Evolutionary conservation across 2,329 filamentous ascomycete genomes (phyloP).

Genomic region (Aurifilum marmelostoma): DNA sequence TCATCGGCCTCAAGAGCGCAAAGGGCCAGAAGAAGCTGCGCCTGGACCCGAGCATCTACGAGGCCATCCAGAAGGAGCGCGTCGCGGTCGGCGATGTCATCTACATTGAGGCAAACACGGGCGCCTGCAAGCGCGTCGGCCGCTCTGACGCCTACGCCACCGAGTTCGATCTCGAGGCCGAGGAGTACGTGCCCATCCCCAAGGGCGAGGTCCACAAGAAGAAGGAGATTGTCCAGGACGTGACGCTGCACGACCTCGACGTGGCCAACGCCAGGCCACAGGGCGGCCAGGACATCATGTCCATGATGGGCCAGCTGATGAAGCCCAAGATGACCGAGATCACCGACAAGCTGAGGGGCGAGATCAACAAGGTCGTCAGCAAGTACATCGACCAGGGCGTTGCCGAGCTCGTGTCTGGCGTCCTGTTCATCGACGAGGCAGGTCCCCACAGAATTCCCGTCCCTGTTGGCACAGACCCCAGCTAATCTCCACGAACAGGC

Average conservation of each 20-base stretch:
- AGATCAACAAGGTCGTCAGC: constrained; percentile 99
- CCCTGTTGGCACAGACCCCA: constrained; percentile 28
- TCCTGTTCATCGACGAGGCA: constrained; percentile 98
- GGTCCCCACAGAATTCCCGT: constrained; percentile 29
- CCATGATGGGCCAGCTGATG: constrained; percentile 99
- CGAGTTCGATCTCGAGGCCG: constrained; percentile 96
- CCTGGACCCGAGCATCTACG: constrained; percentile 96
- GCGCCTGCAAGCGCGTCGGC: constrained; percentile 95
- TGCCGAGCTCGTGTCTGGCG: constrained; percentile 95
- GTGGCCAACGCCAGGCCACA: constrained; percentile 94
- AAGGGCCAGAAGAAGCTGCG: constrained; percentile 98
- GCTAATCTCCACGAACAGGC: constrained; percentile 60
- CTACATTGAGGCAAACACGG: constrained; percentile 99
- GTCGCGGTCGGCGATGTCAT: constrained; percentile 96
- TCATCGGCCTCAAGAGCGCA: constrained; percentile 93
- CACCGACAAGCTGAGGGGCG: constrained; percentile 90
- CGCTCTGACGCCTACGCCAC: constrained; percentile 96
- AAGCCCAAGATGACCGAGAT: constrained; percentile 99
- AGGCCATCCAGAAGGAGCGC: constrained; percentile 97
- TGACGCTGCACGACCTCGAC: constrained; percentile 94
- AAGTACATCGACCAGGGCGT: constrained; percentile 99
- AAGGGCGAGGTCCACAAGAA: constrained; percentile 99
- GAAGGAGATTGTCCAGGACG: constrained; percentile 99
- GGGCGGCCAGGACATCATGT: constrained; percentile 99
- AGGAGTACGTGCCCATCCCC: constrained; percentile 98